Evolutionary conservation across 495 filamentous ascomycete species (phyloP), one percentile per base, ranked within the genome.

Genomic region (Penicillium herquei): DNA sequence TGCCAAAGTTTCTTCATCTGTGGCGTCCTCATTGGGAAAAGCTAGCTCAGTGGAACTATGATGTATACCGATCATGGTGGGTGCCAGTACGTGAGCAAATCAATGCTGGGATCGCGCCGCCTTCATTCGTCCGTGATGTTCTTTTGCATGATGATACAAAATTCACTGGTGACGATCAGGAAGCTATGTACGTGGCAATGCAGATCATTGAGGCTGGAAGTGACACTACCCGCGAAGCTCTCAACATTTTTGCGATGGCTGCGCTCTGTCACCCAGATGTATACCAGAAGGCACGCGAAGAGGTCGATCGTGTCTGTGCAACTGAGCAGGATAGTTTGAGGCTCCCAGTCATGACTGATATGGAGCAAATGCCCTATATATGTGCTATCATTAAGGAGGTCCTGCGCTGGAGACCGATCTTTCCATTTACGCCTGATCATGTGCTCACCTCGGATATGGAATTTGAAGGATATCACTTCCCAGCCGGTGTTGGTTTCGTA

Each of bases 391-490:
- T 70, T 30, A 75, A 75, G 39, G 72, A 73, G 45, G 18, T 69
- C 1, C 52, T 72, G 11, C 67, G 72, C 6, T 75, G 72, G 72
- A 37, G 72, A 34, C 69, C 69, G 4, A 71, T 62, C 16, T 62
- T 75, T 16, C 64, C 62, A 6, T 62, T 68, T 35, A 60, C 66
- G 1, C 67, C 69, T 5, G 56, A 64, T 11, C 65, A 70, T 44
- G 35, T 41, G n/a, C 54, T 74, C 8, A 77, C 68, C 2, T 56
- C 73, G 39, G 76, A 82, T 46, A 65, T 82, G 58, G 75, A 81
- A 43, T 82, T 78, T 49, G 79, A 80, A 44, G 76, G 75, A 11
- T 80, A 81, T 50, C 49, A 54, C 13, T 78, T 84, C 53, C 76
- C 78, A 2, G 67, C 69, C 6, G 79, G 79, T 26, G 74, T 72